Evolutionary conservation across 805 yeast species (phyloP), one percentile per base, ranked within the genome.

Genomic region (Starmerella ratchasimensis): DNA sequence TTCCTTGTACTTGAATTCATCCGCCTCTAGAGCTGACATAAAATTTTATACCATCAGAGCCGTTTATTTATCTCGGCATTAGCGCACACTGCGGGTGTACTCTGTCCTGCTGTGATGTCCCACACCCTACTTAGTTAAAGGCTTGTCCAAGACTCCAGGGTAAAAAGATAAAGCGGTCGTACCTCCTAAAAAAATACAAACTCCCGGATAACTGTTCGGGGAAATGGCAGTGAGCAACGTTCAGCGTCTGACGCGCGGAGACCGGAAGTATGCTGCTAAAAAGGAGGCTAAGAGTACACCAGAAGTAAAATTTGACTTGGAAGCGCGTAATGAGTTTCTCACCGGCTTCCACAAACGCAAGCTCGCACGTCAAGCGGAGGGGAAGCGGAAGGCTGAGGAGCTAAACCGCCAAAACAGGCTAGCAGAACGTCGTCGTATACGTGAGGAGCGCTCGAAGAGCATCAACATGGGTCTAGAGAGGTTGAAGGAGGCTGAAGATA

Each of bases 311-410:
- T 90, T 84, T 56, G 90, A 90, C 58, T 72, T 74, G 45, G 80
- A 69, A 15, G 69, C 79, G 9, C 43, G 44, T 18, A 58, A 63
- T 22, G 94, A 88, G 43, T 88, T 75, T 57, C 62, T 88, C 48
- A 88, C 96, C 3, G 98, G 98, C 28, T 88, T 88, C 58, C 97
- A 90, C 59, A 88, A 88, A 61, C 71, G 98, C 53, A 88, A 88
- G 56, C 56, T 88, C 14, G 80, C 80, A 53, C 70, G 97, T 57
- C 80, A 80, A 60, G 86, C 83, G 61, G 75, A 77, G 46, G 97
- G 96, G 0, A 74, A 72, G 48, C 81, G 71, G 42, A 74, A 66
- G 50, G 71, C 71, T 35, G 75, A 77, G 49, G 94, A 86, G 54
- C 80, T 77, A 54, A 90, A 78, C 4, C 67, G 86, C 40, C 62